Evolutionary conservation across 257 asterid species (phyloP).

Genomic region (Capsicum rhomboideum): DNA sequence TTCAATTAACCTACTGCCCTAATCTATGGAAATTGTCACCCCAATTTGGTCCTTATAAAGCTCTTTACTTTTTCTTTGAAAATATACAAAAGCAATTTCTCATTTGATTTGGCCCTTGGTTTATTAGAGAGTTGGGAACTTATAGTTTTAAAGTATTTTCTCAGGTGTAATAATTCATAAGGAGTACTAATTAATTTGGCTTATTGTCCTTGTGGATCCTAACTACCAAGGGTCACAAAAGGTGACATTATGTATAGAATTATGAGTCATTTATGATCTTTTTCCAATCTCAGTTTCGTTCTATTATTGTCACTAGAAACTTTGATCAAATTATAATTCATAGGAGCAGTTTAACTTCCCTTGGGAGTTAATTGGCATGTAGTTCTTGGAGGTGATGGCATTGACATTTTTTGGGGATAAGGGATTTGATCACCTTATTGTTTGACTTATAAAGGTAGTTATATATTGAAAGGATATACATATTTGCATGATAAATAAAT

Average conservation of each 20-base stretch:
- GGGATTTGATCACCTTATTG: neutral
- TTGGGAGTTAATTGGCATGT: neutral
- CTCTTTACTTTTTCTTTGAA: neutral
- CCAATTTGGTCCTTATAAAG: neutral
- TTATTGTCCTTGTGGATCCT: neutral
- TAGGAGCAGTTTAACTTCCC: neutral
- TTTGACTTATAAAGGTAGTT: neutral
- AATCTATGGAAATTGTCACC: neutral
- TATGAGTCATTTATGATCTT: neutral
- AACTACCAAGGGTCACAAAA: neutral
- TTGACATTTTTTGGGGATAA: neutral
- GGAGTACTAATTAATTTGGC: neutral
- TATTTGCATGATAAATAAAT: neutral
- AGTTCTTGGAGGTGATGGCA: neutral
- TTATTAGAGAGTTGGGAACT: neutral
- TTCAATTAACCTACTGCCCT: neutral
- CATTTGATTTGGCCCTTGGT: neutral
- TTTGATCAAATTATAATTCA: neutral
- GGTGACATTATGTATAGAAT: neutral
- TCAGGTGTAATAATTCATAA: neutral
- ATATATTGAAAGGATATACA: neutral
- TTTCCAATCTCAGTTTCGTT: neutral
- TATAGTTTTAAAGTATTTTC: neutral
- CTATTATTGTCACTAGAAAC: neutral
- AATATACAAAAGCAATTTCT: neutral